These are phyloP conservation scores for Insectozyma bohioensis DNA, from an alignment of 1,139 yeast species.

Conservation along the genomic window DNA sequence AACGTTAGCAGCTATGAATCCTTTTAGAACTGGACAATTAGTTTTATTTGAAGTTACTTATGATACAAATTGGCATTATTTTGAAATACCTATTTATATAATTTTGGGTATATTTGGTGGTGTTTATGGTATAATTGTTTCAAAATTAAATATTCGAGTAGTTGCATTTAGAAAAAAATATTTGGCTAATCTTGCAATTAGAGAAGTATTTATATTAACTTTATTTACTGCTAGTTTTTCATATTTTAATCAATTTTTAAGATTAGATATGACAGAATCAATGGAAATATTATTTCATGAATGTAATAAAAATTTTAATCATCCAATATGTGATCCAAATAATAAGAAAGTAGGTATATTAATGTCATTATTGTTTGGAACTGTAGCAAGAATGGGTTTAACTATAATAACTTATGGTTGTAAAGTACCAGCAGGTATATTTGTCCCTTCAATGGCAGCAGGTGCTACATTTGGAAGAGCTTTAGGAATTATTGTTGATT, in stretches of 20 bases:
- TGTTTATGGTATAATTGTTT: constrained; percentile 78
- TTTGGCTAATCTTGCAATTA: constrained; percentile 55
- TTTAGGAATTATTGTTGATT: constrained; percentile 68
- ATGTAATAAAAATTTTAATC: constrained; percentile 53
- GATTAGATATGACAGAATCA: constrained; percentile 90
- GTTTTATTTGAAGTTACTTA: constrained; percentile 88
- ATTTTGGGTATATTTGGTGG: constrained; percentile 91
- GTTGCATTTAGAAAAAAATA: constrained; percentile 77
- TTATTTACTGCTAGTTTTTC: constrained; percentile 72
- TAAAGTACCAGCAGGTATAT: constrained; percentile 93
- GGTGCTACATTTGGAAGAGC: constrained; percentile 95
- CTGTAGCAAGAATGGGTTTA: constrained; percentile 65
- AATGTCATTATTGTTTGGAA: constrained; percentile 65
- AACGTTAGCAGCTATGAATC: constrained; percentile 73
- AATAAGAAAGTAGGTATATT: constrained; percentile 33
- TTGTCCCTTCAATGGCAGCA: constrained; percentile 95
- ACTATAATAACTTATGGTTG: constrained; percentile 88
- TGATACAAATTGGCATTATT: constrained; percentile 82
- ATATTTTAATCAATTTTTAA: constrained; percentile 78
- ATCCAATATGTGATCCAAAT: constrained; percentile 50
- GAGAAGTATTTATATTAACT: constrained; percentile 72
- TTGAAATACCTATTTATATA: constrained; percentile 79
- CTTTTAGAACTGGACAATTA: constrained; percentile 91
- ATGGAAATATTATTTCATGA: constrained; percentile 90
- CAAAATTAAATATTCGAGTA: constrained; percentile 73